Percentiles rank a stretch among this genome's conserved stretches.
These are phyloP conservation scores for Canavalia ensiformis DNA, from an alignment of 306 rosid genomes.

Conservation along the genomic window DNA sequence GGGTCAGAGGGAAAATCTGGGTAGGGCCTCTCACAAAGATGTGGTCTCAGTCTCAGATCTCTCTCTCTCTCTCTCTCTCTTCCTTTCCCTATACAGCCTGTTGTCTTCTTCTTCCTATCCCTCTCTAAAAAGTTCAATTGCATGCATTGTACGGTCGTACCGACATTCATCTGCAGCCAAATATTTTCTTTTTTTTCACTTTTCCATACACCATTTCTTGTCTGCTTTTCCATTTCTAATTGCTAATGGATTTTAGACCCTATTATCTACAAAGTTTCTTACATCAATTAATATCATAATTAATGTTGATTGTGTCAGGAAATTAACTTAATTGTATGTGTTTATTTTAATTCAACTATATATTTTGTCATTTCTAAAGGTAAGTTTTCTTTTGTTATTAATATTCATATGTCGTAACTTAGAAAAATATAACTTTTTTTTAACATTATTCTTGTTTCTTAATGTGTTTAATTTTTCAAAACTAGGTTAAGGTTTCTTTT, in stretches of 20 bases:
- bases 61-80: not conserved
- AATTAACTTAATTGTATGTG: not conserved
- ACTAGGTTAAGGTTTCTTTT: too few relatives aligned
- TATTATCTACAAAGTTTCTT: not conserved
- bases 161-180: constrained; percentile 53
- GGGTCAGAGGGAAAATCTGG: constrained; percentile 51
- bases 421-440: too few relatives aligned
- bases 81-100: constrained; percentile 48
- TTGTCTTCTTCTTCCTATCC: constrained; percentile 18
- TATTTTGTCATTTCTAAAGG: not conserved
- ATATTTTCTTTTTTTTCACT: constrained; percentile 30
- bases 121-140: constrained; percentile 4
- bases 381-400: not conserved
- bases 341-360: too few relatives aligned
- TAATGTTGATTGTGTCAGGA: not conserved
- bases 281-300: too few relatives aligned
- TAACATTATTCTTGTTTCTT: too few relatives aligned
- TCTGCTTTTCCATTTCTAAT: not conserved
- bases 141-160: constrained; percentile 58
- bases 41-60: constrained; percentile 48
- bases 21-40: constrained; percentile 57
- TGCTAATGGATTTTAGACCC: not conserved
- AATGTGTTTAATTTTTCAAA: too few relatives aligned
- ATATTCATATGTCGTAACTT: not conserved
- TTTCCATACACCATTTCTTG: not conserved